Conservation (phyloP, 2,329 filamentous ascomycete genomes). For the Trichoderma asperellum region DNA sequence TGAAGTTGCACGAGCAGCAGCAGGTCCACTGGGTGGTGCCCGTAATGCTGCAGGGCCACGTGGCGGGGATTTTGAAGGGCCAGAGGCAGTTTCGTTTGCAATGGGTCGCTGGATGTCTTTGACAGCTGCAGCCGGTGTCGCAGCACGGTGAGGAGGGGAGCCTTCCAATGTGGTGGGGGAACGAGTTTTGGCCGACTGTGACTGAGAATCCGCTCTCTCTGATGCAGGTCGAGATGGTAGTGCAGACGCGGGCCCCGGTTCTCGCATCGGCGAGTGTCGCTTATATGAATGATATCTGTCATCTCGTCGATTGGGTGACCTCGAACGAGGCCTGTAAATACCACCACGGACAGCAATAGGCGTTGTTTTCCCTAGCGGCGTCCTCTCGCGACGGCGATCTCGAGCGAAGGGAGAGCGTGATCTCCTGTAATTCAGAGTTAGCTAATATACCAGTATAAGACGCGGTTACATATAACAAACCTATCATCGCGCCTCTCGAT, state of each 20-base stretch:
- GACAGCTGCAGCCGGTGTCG: constrained; percentile 33
- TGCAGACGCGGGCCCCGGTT: constrained; percentile 55
- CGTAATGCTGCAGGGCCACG: constrained; percentile 59
- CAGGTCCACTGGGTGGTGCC: constrained; percentile 52
- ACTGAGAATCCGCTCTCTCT: constrained; percentile 58
- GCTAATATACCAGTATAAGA: constrained; percentile 29
- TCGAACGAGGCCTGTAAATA: constrained; percentile 58
- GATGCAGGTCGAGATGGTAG: constrained; percentile 57
- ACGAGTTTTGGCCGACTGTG: constrained; percentile 50
- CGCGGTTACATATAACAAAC: constrained; percentile 33
- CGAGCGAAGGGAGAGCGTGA: constrained; percentile 59
- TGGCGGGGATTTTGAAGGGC: constrained; percentile 52
- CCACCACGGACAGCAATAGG: constrained; percentile 43
- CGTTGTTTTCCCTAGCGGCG: constrained; percentile 38
- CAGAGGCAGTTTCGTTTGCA: constrained; percentile 38
- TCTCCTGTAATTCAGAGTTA: constrained; percentile 46
- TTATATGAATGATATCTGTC: constrained; percentile 50
- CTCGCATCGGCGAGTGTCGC: constrained; percentile 53
- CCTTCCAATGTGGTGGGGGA: constrained; percentile 52
- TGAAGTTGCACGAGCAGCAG: constrained; percentile 46
- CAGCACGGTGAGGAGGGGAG: constrained; percentile 40
- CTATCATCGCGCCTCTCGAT: constrained; percentile 50
- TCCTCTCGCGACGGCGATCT: constrained; percentile 49
- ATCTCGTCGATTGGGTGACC: constrained; percentile 54
- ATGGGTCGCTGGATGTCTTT: constrained; percentile 39